A percentile compares a stretch with the other conserved stretches of the same genome.
Conservation (phyloP, 2,329 filamentous ascomycete genomes). For the Pseudogymnoascus sp. region DNA sequence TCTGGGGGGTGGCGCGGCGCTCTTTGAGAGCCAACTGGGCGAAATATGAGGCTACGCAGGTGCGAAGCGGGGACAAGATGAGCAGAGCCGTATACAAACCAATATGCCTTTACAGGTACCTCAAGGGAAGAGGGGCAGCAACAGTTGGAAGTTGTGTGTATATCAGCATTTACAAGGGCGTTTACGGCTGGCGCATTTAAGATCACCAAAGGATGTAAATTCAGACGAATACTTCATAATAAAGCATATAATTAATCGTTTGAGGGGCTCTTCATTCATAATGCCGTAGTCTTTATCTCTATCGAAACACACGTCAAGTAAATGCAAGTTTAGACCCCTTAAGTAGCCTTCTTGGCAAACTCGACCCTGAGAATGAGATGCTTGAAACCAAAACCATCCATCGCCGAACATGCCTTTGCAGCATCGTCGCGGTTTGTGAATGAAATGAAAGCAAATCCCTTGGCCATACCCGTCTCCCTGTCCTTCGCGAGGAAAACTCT, state of each 20-base stretch:
- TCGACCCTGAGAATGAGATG: conserved; percentile 81
- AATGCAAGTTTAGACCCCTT: conserved; percentile 12
- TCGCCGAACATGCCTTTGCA: conserved; percentile 87
- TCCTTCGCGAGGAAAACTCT: conserved; percentile 98
- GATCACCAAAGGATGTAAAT: conserved; percentile 1
- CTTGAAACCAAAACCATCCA: conserved; percentile 92
- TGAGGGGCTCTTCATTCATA: conserved; percentile 12
- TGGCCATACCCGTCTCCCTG: conserved; percentile 88
- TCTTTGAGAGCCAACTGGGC: not conserved
- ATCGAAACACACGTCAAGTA: conserved; percentile 10
- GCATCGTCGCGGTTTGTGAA: conserved; percentile 87
- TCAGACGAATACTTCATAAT: not conserved
- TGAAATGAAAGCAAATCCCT: conserved; percentile 98
- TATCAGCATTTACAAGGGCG: not conserved
- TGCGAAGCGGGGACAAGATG: not conserved
- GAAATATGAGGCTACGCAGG: not conserved
- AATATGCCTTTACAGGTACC: not conserved
- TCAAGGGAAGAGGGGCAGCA: not conserved
- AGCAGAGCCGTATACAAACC: not conserved
- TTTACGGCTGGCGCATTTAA: not conserved
- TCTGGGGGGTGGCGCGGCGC: not conserved
- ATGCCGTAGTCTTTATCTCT: conserved; percentile 9
- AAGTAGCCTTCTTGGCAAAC: conserved; percentile 68
- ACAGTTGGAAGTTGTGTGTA: not conserved
- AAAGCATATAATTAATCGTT: conserved; percentile 14